Evolutionary conservation across 1,284 basidiomycete species (phyloP).

Genomic region (Cronartium quercuum): DNA sequence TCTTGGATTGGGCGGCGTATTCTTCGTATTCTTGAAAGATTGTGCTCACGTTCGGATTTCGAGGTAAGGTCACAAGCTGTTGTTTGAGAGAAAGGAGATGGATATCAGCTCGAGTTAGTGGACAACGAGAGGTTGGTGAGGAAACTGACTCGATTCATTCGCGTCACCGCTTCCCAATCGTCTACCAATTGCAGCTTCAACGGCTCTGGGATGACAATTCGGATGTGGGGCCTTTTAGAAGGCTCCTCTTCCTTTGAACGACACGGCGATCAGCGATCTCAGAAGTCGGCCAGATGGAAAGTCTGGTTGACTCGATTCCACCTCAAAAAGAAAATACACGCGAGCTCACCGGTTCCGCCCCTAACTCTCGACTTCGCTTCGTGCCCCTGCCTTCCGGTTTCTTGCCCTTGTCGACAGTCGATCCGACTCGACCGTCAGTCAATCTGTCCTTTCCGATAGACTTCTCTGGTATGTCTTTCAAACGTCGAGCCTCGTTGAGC

Average conservation of each 20-base stretch:
- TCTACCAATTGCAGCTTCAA: constrained; percentile 87
- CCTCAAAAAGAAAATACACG: constrained; percentile 40
- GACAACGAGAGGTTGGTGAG: neutral
- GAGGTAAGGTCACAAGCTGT: constrained; percentile 80
- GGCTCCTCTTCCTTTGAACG: constrained; percentile 53
- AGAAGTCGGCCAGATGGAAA: neutral
- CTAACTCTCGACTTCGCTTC: constrained; percentile 48
- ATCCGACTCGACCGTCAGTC: constrained; percentile 44
- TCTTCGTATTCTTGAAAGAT: constrained; percentile 72
- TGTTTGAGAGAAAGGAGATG: neutral
- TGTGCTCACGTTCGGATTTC: constrained; percentile 70
- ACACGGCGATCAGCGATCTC: no score
- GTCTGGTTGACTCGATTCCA: neutral
- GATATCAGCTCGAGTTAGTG: neutral
- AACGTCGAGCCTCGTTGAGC: constrained; percentile 56
- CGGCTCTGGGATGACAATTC: constrained; percentile 77
- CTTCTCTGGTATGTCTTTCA: constrained; percentile 51
- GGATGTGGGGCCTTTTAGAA: constrained; percentile 76
- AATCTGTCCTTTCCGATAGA: constrained; percentile 48
- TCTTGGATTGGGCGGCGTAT: constrained; percentile 51
- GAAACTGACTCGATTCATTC: constrained; percentile 68
- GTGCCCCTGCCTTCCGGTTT: constrained; percentile 46
- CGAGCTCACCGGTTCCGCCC: constrained; percentile 51
- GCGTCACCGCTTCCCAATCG: constrained; percentile 96
- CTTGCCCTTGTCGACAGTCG: constrained; percentile 50